Evolutionary conservation across 495 filamentous ascomycete genomes (phyloP).

Genomic region (Aspergillus baeticus): DNA sequence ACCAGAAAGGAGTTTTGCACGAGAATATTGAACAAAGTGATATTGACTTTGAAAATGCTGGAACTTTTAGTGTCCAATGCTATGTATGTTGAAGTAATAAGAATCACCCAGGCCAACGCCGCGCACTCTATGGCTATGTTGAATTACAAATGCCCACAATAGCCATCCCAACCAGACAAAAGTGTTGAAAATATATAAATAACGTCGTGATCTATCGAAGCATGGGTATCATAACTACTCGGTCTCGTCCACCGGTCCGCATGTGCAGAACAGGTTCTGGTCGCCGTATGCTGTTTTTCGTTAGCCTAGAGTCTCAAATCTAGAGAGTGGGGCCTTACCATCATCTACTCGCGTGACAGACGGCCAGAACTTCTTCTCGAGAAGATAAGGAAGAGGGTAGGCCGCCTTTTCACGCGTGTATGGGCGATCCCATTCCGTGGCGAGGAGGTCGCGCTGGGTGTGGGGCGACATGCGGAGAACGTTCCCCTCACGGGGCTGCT

Average conservation of each 20-base stretch:
- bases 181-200: constrained; percentile 18
- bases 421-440: constrained; percentile 66
- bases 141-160: constrained; percentile 18
- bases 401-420: constrained; percentile 85
- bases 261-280: constrained; percentile 93
- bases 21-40: no score
- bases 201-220: constrained; percentile 16
- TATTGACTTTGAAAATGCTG: not conserved
- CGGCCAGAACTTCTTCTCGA: constrained; percentile 99
- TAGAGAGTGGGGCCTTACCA: constrained; percentile 52
- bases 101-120: constrained; percentile 11
- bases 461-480: constrained; percentile 93
- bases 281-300: constrained; percentile 73
- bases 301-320: constrained; percentile 17
- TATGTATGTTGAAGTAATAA: constrained; percentile 11
- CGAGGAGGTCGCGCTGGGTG: constrained; percentile 76
- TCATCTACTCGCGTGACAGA: constrained; percentile 87
- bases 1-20: no score
- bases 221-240: constrained; percentile 47
- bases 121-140: constrained; percentile 24
- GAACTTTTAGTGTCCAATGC: not conserved
- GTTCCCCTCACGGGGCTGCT: constrained; percentile 76
- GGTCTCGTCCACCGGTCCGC: constrained; percentile 68
- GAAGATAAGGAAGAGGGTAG: constrained; percentile 80
- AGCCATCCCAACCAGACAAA: constrained; percentile 9